Base-by-base conservation (phyloP, 2,329 filamentous ascomycete species). In the Sporothrix pseudoabietina region DNA sequence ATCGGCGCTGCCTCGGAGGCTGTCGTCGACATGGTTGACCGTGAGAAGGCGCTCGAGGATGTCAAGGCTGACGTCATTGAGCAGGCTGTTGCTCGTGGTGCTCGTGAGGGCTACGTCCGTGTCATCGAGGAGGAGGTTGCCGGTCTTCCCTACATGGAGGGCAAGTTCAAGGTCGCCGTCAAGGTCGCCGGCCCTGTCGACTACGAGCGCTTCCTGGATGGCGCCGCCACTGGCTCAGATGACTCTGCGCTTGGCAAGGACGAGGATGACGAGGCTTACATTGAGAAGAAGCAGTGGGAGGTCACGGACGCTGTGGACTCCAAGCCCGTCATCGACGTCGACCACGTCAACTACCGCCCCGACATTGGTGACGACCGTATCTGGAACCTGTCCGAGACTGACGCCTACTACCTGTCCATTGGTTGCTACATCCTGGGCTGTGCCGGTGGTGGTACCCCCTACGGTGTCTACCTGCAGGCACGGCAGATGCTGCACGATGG, bases 151-250 rank as follows among this genome's bases (percentile, higher is more conserved):
- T 87, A 87, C 71, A 82, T 87, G 71, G 82, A 83, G 4, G 83
- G 86, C 81, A 90, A 85, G 80, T 87, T 80, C 69, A 84, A 80
- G 72, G 89, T 85, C 81, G 87, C 90, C 16, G 85, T 90, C 16
- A 83, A 87, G 71, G 88, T 88, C 2, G 88, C 86, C 0, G 89
- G 89, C 5, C 86, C 88, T 61, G 87, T 88, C 65, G 86, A 87
- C 76, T 74, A 74, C 55, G 63, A 57, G 69, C 69, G 72, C 4
- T 73, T 73, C 66, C 54, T 73, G 9, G 83, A 83, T 69, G 71
- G 47, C 47, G 78, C 79, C 1, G 78, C 81, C 19, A n/a, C 49
- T 10, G 35, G 7, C 6, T 35, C 10, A n/a, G 35, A 16, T 14
- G 65, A 22, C 22, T 22, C 35, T 8, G 47, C 16, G 10, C 71